A percentile compares a stretch with the other conserved stretches of the same genome.
Evolutionary conservation across 2,329 filamentous ascomycete genomes (phyloP).

Genomic region (Ramichloridium luteum): DNA sequence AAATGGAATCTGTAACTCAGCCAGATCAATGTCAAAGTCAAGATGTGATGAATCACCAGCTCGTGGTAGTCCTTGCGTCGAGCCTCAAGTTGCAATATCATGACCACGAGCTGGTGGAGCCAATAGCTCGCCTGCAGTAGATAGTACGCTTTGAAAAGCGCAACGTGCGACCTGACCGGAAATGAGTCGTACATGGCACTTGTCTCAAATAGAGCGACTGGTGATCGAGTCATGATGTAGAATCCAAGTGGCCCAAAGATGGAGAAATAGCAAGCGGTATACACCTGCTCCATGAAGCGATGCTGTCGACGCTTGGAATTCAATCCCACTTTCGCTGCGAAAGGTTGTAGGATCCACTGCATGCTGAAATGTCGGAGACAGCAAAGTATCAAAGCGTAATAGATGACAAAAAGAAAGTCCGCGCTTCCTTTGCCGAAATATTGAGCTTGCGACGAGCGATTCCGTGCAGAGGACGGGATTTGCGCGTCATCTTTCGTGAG

Average conservation of each 20-base stretch:
- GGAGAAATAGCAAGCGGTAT: not conserved
- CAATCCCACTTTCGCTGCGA: not conserved
- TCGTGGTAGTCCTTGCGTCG: slow-evolving; percentile 2
- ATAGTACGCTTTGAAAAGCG: not conserved
- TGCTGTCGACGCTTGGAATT: not conserved
- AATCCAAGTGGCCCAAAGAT: not conserved
- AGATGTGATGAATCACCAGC: not conserved
- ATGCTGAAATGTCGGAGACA: not conserved
- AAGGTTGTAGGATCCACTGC: not conserved
- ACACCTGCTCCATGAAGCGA: slow-evolving; percentile 1
- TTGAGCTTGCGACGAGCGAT: too few relatives aligned
- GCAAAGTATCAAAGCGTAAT: not conserved
- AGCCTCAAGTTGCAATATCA: not conserved
- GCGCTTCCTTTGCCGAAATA: too few relatives aligned
- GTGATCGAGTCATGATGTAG: slow-evolving; percentile 1
- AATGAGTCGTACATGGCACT: not conserved
- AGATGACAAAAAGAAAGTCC: too few relatives aligned
- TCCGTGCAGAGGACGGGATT: too few relatives aligned
- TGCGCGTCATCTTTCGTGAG: too few relatives aligned
- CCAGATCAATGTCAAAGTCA: slow-evolving; percentile 1
- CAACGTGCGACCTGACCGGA: too few relatives aligned
- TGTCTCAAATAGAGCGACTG: not conserved
- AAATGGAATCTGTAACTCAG: not conserved
- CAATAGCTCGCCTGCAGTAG: not conserved
- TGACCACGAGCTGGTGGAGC: not conserved